Conservation (phyloP, 208 protist genomes). For the Trypanosoma platydactyli region DNA sequence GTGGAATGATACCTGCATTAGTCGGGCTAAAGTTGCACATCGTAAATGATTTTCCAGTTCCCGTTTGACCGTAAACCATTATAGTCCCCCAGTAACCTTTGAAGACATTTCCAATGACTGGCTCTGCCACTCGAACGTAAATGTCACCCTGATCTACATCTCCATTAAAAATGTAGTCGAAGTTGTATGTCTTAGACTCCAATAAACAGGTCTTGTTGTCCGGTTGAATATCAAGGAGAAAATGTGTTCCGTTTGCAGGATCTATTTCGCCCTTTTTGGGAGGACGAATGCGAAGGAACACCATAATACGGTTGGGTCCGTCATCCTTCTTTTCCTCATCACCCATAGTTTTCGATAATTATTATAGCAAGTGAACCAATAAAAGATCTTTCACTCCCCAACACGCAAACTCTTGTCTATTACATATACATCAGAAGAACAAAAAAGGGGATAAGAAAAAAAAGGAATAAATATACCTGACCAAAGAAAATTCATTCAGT, state of each 20-base stretch:
- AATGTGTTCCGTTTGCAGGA: constrained; percentile 19
- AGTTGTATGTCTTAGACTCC: constrained; percentile 56
- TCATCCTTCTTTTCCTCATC: constrained; percentile 29
- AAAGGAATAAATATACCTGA: too few relatives aligned
- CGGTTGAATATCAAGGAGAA: constrained; percentile 33
- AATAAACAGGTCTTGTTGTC: constrained; percentile 35
- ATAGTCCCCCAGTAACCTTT: constrained; percentile 84
- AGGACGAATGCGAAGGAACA: constrained; percentile 37
- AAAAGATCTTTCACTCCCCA: constrained; percentile 12
- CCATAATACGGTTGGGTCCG: constrained; percentile 39
- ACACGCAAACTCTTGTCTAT: not conserved
- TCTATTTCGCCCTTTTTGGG: constrained; percentile 33
- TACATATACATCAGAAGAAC: constrained; percentile 5
- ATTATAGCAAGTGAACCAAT: constrained; percentile 11
- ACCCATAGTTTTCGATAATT: constrained; percentile 9
- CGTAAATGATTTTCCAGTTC: constrained; percentile 90
- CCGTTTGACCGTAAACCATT: constrained; percentile 92
- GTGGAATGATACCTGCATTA: constrained; percentile 83
- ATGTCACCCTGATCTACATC: constrained; percentile 72
- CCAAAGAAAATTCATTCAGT: too few relatives aligned
- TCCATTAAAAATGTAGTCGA: constrained; percentile 75
- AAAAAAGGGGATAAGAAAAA: constrained; percentile 25
- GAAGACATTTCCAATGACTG: constrained; percentile 83
- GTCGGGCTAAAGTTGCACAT: constrained; percentile 84
- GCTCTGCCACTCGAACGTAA: constrained; percentile 64